phyloP scores from a whole-genome alignment of 805 yeast species.

The Priceomyces medius region DNA sequence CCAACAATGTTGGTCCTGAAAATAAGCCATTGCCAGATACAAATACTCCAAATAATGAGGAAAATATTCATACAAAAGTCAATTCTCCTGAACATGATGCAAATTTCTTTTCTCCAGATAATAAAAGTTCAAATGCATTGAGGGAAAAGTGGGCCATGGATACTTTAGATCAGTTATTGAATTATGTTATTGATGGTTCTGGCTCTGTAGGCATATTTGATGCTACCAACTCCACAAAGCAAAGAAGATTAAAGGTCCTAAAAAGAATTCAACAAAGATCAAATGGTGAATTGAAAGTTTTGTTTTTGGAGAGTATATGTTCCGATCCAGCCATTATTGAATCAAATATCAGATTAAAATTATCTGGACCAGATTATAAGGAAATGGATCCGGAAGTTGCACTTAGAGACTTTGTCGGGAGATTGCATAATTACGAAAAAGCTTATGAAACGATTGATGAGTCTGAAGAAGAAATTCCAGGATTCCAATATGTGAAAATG shows the following conservation, averaged over 20 bases:
- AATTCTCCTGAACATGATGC: conserved; percentile 59
- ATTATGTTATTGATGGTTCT: conserved; percentile 72
- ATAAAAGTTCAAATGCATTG: conserved; percentile 57
- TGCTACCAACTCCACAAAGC: conserved; percentile 75
- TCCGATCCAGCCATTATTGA: conserved; percentile 77
- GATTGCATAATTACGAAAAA: conserved; percentile 78
- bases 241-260: conserved; percentile 59
- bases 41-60: conserved; percentile 34
- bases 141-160: conserved; percentile 97
- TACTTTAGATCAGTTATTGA: conserved; percentile 78
- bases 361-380: conserved; percentile 90
- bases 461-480: conserved; percentile 63
- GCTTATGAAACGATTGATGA: conserved; percentile 92
- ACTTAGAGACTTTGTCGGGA: conserved; percentile 73
- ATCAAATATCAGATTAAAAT: conserved; percentile 77
- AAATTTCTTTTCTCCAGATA: conserved; percentile 80
- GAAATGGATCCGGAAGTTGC: conserved; percentile 83
- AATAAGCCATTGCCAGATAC: conserved; percentile 53
- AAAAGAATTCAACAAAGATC: conserved; percentile 55
- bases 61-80: conserved; percentile 15
- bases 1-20: conserved; percentile 65
- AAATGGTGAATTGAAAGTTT: conserved; percentile 66
- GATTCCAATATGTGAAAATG: conserved; percentile 88
- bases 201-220: conserved; percentile 94
- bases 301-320: conserved; percentile 85